These are phyloP conservation scores for Lophium mytilinum DNA, from an alignment of 495 filamentous ascomycete genomes.

Conservation along the genomic window DNA sequence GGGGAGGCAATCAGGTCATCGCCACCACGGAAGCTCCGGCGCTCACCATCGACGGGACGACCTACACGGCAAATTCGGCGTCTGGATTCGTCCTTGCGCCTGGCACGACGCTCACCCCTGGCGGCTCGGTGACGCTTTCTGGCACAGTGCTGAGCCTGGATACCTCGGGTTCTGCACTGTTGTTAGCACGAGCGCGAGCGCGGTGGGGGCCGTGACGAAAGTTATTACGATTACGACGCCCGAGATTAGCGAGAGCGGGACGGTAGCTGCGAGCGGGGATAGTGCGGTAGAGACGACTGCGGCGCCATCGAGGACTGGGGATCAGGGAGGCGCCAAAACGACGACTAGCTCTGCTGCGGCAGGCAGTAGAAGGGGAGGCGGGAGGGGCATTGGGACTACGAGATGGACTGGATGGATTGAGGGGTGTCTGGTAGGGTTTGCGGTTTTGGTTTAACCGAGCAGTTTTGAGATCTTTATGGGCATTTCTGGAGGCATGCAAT, in stretches of 20 bases:
- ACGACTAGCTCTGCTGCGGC: background rate
- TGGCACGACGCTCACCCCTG: slow-evolving; percentile 19
- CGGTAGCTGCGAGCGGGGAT: background rate
- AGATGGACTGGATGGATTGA: background rate
- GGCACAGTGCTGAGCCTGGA: slow-evolving; percentile 14
- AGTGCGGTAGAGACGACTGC: background rate
- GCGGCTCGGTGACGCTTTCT: slow-evolving; percentile 11
- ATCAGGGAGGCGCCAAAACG: background rate
- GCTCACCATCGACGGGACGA: slow-evolving; percentile 5
- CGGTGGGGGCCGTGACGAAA: slow-evolving; percentile 7
- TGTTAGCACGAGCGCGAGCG: slow-evolving; percentile 17
- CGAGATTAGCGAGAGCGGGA: background rate
- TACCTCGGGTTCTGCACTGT: slow-evolving; percentile 5
- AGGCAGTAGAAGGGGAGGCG: background rate
- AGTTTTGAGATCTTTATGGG: no score
- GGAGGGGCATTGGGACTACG: background rate
- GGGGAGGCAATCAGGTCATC: background rate
- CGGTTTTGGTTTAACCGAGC: background rate
- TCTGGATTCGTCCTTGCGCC: slow-evolving; percentile 16
- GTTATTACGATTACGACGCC: slow-evolving; percentile 12
- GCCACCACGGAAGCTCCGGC: slow-evolving; percentile 5
- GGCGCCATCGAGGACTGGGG: background rate
- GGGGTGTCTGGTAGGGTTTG: background rate
- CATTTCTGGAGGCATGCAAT: no score
- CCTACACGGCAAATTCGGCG: slow-evolving; percentile 18